A percentile compares a stretch with the other conserved stretches of the same genome.
Conservation (phyloP, 2,329 filamentous ascomycete species). For the Aspergillus candidus region DNA sequence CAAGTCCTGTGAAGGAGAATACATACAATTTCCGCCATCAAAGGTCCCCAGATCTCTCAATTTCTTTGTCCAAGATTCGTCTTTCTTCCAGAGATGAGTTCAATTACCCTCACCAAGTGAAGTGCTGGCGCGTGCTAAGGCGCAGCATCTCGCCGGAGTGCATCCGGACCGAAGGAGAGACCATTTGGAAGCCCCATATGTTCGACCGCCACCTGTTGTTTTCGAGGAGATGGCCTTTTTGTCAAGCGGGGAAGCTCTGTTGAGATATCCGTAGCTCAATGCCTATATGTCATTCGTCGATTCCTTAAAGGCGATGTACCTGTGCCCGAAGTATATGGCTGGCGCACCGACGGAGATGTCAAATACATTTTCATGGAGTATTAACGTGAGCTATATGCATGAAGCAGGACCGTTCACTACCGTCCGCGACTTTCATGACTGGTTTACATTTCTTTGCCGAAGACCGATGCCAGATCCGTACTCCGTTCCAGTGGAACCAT, state of each 20-base stretch:
- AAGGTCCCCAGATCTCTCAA: conserved; percentile 11
- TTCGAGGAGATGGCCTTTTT: conserved; percentile 27
- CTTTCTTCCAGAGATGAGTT: conserved; percentile 16
- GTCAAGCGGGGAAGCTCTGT: conserved; percentile 28
- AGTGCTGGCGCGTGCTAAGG: conserved; percentile 10
- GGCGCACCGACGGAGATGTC: conserved; percentile 20
- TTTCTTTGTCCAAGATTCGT: conserved; percentile 15
- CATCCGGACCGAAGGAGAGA: conserved; percentile 9
- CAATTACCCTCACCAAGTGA: conserved; percentile 16
- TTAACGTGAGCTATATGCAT: conserved; percentile 12
- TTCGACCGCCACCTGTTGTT: conserved; percentile 18
- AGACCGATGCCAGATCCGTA: conserved; percentile 20
- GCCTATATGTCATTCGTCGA: conserved; percentile 22
- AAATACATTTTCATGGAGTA: conserved; percentile 32
- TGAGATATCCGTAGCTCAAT: conserved; percentile 25
- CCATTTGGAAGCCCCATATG: conserved; percentile 3
- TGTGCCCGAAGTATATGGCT: conserved; percentile 35
- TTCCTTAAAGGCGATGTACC: conserved; percentile 21
- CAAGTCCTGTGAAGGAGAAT: not conserved
- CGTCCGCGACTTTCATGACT: conserved; percentile 28
- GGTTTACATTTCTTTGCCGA: conserved; percentile 23
- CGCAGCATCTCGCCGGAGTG: conserved; percentile 12
- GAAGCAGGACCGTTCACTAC: conserved; percentile 26
- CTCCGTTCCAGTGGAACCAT: conserved; percentile 21
- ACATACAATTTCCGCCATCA: conserved; percentile 4